These are phyloP conservation scores for Ascochyta lentis DNA, from an alignment of 2,329 filamentous ascomycete genomes.

Conservation along the genomic window DNA sequence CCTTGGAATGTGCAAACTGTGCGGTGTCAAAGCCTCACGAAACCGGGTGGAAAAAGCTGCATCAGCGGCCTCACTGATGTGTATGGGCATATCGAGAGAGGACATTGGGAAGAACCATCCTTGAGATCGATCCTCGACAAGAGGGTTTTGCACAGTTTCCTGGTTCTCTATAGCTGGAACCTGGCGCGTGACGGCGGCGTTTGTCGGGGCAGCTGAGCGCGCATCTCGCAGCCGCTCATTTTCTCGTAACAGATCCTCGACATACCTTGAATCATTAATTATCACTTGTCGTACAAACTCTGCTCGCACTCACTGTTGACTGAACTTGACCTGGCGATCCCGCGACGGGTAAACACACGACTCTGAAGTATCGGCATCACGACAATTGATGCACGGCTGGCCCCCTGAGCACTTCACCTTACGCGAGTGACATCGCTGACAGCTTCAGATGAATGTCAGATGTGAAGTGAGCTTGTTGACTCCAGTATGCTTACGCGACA, in stretches of 20 bases:
- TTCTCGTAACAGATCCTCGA: constrained; percentile 39
- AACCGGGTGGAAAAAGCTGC: constrained; percentile 49
- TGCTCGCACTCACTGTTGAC: constrained; percentile 27
- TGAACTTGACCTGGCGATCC: constrained; percentile 41
- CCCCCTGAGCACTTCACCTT: constrained; percentile 48
- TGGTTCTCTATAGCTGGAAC: constrained; percentile 18
- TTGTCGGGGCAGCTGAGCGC: neutral
- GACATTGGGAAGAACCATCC: constrained; percentile 46
- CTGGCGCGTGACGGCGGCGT: neutral
- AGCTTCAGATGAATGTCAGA: constrained; percentile 17
- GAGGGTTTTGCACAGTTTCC: constrained; percentile 42
- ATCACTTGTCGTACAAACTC: neutral
- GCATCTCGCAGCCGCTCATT: constrained; percentile 35
- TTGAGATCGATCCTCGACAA: constrained; percentile 42
- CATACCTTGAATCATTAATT: constrained; percentile 25
- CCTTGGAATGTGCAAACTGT: constrained; percentile 42
- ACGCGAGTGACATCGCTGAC: constrained; percentile 35
- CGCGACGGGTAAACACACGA: constrained; percentile 37
- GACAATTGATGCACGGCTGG: constrained; percentile 41
- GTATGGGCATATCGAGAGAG: constrained; percentile 42
- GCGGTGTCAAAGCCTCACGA: constrained; percentile 38
- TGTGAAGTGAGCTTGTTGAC: neutral
- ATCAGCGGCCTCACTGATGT: constrained; percentile 48
- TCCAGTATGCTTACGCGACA: constrained; percentile 10
- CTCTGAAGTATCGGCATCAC: constrained; percentile 18